phyloP scores from a whole-genome alignment of 805 yeast species.

The Sugiyamaella boreocaroliniensis region DNA sequence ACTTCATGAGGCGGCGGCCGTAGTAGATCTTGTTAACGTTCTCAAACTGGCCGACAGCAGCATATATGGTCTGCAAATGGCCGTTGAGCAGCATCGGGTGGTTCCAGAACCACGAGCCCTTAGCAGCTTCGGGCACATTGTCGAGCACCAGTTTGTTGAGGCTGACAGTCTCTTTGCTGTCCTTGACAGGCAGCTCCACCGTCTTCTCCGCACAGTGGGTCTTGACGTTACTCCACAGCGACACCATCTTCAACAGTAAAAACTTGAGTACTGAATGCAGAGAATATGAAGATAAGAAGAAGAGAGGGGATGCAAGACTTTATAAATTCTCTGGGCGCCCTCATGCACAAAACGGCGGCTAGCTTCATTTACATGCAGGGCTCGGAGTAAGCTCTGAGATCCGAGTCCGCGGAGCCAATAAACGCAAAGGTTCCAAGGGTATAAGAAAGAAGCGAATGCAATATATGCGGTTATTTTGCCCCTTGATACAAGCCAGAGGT shows the following conservation, averaged over 20 bases:
- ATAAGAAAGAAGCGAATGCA: no score
- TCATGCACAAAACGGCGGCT: no score
- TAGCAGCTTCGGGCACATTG: slow-evolving; percentile 40
- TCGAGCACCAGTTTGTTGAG: slow-evolving; percentile 31
- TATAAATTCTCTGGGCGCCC: no score
- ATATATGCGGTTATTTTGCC: no score
- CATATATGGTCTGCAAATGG: slow-evolving; percentile 67
- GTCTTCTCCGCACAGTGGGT: slow-evolving; percentile 5
- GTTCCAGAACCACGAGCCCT: slow-evolving; percentile 47
- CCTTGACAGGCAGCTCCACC: slow-evolving; percentile 14
- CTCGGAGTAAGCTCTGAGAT: no score
- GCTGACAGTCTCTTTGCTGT: slow-evolving; percentile 10
- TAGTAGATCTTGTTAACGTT: slow-evolving; percentile 54
- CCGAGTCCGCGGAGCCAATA: no score
- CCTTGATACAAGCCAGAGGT: no score
- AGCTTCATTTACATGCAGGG: no score
- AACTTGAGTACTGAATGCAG: not conserved
- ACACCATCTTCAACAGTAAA: not conserved
- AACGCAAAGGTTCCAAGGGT: no score
- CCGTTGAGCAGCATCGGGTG: slow-evolving; percentile 67
- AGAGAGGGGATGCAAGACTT: not conserved
- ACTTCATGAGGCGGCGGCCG: slow-evolving; percentile 65
- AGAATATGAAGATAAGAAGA: not conserved
- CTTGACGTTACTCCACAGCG: not conserved
- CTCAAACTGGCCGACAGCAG: slow-evolving; percentile 50